A percentile compares a stretch with the other conserved stretches of the same genome.
Evolutionary conservation across 495 filamentous ascomycete species (phyloP).

Genomic region (Lepraria neglecta): DNA sequence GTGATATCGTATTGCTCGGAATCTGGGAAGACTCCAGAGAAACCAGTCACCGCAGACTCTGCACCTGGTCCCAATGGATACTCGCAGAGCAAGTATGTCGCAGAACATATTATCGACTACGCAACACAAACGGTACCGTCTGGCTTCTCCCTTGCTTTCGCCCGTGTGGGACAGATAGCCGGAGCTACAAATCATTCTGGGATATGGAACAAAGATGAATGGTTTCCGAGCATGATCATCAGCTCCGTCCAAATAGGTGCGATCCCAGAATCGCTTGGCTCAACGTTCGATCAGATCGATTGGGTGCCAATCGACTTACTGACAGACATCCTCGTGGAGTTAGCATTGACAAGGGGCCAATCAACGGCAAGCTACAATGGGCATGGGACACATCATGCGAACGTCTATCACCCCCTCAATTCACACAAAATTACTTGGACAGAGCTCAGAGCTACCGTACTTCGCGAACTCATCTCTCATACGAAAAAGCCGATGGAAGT

Average conservation of each 20-base stretch:
- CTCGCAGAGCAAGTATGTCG: slow-evolving; percentile 49
- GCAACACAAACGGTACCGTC: slow-evolving; percentile 1
- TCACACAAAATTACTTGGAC: too few relatives aligned
- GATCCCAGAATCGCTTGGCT: slow-evolving; percentile 36
- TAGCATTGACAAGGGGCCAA: too few relatives aligned
- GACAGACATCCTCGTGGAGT: slow-evolving; percentile 33
- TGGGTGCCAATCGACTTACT: slow-evolving; percentile 42
- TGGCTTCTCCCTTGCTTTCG: neutral
- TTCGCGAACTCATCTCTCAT: too few relatives aligned
- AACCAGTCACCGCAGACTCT: neutral
- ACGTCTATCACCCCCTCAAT: too few relatives aligned
- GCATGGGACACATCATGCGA: too few relatives aligned
- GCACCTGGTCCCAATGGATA: slow-evolving; percentile 11
- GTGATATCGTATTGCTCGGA: neutral
- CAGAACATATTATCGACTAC: slow-evolving; percentile 19
- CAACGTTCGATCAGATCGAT: slow-evolving; percentile 34
- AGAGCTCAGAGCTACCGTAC: too few relatives aligned
- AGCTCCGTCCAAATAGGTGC: slow-evolving; percentile 39
- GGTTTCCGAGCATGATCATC: slow-evolving; percentile 42
- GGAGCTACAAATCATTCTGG: neutral
- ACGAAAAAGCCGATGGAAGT: too few relatives aligned
- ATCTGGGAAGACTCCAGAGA: neutral
- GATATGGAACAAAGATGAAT: slow-evolving; percentile 49
- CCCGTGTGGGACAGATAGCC: slow-evolving; percentile 5
- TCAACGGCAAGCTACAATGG: too few relatives aligned